Base-by-base conservation (phyloP, 2,329 filamentous ascomycete genomes). In the Cladophialophora chaetospira region DNA sequence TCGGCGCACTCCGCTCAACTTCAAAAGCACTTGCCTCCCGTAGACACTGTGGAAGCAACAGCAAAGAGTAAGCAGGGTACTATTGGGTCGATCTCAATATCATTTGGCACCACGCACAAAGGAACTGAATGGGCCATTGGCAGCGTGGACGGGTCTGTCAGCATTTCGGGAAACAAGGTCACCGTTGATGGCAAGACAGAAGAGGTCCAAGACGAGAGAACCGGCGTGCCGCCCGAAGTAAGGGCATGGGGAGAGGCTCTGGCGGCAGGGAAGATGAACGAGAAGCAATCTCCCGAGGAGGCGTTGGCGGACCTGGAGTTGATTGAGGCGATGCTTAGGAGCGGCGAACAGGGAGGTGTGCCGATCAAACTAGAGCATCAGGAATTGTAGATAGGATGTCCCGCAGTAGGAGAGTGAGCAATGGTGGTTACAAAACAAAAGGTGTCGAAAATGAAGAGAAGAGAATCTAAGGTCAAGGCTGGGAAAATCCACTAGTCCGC, bases 31-130 rank as follows among this genome's bases (percentile, higher is more conserved):
- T 71, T 85, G 1, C 76, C 79, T 0, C 82, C 82, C 0, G 71
- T 83, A 1, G 82, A 85, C 62, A 84, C 82, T 0, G 70, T 84
- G 4, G 77, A 84, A 64, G 80, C 81, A 1, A 76, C 75, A 0
- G 65, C 78, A 21, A 75, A 75, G 65, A 74, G 80, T 2, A 71
- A 68, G 35, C 75, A 74, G 40, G 81, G 81, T 2, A 71, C 74
- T 2, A 75, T 75, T 0, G 82, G 82, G 0, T 77, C 77, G 0
- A 71, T 84, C 8, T 74, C 71, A 2, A 67, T 82, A 1, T 79
- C 75, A 0, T 83, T 79, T 63, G 82, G 81, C 0, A 82, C 80
- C 0, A 78, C 75, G 2, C 78, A 79, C 50, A 73, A 68, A 1
- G 77, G 77, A 5, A 73, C 68, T 1, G 72, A 79, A 55, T 82